A percentile compares a stretch with the other conserved stretches of the same genome.
Evolutionary conservation across 2,329 filamentous ascomycete species (phyloP).

Genomic region (Juglanconis oblonga): DNA sequence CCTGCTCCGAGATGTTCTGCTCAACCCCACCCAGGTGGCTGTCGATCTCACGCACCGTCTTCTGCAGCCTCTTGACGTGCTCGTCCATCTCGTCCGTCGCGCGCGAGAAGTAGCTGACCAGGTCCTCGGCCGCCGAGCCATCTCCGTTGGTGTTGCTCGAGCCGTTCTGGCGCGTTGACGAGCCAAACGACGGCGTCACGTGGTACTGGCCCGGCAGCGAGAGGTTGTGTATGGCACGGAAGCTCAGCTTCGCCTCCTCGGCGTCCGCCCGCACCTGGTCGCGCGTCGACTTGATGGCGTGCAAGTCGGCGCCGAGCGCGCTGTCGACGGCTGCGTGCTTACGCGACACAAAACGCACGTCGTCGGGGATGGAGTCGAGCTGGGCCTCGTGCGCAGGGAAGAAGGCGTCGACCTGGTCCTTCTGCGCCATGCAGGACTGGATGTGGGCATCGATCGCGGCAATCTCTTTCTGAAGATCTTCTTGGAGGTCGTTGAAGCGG

Average conservation of each 20-base stretch:
- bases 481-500: slow-evolving; percentile 85
- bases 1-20: slow-evolving; percentile 55
- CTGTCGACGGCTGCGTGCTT: slow-evolving; percentile 43
- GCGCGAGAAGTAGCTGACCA: slow-evolving; percentile 62
- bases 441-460: slow-evolving; percentile 77
- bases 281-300: slow-evolving; percentile 40
- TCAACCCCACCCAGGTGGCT: slow-evolving; percentile 63
- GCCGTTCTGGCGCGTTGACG: slow-evolving; percentile 36
- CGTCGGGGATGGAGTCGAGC: slow-evolving; percentile 36
- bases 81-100: slow-evolving; percentile 60
- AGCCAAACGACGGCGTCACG: slow-evolving; percentile 36
- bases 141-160: slow-evolving; percentile 40
- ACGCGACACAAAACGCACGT: slow-evolving; percentile 41
- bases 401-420: slow-evolving; percentile 71
- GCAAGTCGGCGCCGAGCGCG: slow-evolving; percentile 38
- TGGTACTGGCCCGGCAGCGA: slow-evolving; percentile 49
- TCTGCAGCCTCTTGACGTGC: slow-evolving; percentile 55
- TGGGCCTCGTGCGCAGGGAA: slow-evolving; percentile 51
- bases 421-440: slow-evolving; percentile 72
- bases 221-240: slow-evolving; percentile 45
- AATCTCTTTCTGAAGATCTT: slow-evolving; percentile 76
- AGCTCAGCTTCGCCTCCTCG: slow-evolving; percentile 40
- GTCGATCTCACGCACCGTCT: slow-evolving; percentile 62
- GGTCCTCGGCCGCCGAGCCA: slow-evolving; percentile 44
- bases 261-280: slow-evolving; percentile 39